Conservation (phyloP, 345 rosid genomes). For the Theobroma cacao region DNA sequence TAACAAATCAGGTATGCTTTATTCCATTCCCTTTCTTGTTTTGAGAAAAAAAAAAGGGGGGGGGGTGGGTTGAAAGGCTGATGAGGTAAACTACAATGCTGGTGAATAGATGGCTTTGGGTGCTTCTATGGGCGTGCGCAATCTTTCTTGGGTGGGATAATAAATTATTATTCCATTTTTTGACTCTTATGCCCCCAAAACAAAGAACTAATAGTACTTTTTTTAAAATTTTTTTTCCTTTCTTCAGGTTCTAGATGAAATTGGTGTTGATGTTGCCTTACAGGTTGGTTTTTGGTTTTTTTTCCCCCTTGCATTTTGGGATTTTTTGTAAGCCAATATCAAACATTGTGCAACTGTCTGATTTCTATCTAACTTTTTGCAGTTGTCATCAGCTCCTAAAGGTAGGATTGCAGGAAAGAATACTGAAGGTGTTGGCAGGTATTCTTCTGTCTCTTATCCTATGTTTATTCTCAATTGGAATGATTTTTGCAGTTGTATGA, state of each 20-base stretch:
- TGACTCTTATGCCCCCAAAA: background rate
- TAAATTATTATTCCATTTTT: background rate
- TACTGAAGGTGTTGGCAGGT: conserved; percentile 68
- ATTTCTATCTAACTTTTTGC: conserved; percentile 17
- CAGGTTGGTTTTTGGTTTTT: conserved; percentile 55
- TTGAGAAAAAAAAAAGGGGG: background rate
- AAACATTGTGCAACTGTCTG: conserved; percentile 10
- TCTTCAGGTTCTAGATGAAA: conserved; percentile 89
- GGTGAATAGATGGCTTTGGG: background rate
- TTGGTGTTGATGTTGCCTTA: conserved; percentile 89
- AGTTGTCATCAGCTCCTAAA: conserved; percentile 89
- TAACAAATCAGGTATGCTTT: conserved; percentile 73
- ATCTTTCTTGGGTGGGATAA: background rate
- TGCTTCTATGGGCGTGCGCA: background rate
- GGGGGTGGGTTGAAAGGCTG: background rate
- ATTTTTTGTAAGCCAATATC: background rate
- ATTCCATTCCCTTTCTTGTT: background rate
- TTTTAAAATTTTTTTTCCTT: background rate
- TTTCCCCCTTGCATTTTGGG: background rate
- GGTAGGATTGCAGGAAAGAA: conserved; percentile 46
- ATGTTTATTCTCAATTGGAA: background rate
- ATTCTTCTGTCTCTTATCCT: conserved; percentile 13
- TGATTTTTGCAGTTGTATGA: background rate
- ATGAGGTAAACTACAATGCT: background rate
- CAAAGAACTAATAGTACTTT: conserved; percentile 1